A percentile compares a stretch with the other conserved stretches of the same genome.
Conservation (phyloP, 495 filamentous ascomycete genomes). For the Penicillium salamii region DNA sequence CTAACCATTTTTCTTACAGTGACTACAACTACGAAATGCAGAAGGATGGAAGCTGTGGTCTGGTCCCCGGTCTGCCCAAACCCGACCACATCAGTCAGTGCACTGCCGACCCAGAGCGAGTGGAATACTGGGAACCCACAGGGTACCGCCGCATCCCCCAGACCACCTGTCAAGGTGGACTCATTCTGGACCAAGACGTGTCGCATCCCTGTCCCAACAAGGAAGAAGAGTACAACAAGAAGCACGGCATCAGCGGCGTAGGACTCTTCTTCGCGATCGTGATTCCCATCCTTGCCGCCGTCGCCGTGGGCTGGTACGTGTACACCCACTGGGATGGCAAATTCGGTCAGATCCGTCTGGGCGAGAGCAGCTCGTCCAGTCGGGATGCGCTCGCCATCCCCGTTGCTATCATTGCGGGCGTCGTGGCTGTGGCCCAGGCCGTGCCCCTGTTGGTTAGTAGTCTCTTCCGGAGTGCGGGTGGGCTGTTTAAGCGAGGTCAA, state of each 20-base stretch:
- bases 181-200: constrained; percentile 60
- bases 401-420: constrained; percentile 69
- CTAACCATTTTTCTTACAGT: constrained; percentile 44
- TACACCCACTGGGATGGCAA: constrained; percentile 84
- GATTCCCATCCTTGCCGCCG: constrained; percentile 66
- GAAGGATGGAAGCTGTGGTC: constrained; percentile 67
- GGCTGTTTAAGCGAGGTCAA: constrained; percentile 44
- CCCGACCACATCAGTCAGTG: constrained; percentile 68
- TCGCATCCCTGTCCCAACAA: constrained; percentile 67
- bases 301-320: constrained; percentile 75
- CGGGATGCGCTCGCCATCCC: constrained; percentile 72
- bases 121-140: constrained; percentile 77
- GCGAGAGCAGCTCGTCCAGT: constrained; percentile 48
- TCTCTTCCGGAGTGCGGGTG: constrained; percentile 62
- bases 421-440: constrained; percentile 72
- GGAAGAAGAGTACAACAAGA: constrained; percentile 71
- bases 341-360: constrained; percentile 85
- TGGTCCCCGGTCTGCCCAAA: constrained; percentile 66
- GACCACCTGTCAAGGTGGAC: constrained; percentile 77
- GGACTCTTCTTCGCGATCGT: constrained; percentile 86
- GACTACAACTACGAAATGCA: constrained; percentile 91
- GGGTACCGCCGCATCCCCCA: constrained; percentile 90
- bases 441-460: constrained; percentile 67
- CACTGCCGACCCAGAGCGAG: constrained; percentile 56
- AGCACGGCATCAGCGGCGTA: constrained; percentile 66